Base-by-base conservation (phyloP, 2,329 filamentous ascomycete species). In the Botrytis paeoniae region DNA sequence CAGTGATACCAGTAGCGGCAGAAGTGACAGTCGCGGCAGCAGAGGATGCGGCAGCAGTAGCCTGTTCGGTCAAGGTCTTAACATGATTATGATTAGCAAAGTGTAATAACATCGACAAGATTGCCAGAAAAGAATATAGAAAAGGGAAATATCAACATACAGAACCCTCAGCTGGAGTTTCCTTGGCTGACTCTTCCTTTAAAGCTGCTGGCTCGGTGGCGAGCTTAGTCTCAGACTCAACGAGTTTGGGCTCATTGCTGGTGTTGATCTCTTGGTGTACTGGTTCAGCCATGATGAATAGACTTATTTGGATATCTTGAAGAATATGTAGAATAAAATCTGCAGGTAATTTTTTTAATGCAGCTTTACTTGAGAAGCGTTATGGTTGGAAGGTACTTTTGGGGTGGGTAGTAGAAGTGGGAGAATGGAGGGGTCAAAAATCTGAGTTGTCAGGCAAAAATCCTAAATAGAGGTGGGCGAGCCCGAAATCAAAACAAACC, bases 201-300 rank as follows among this genome's bases (percentile, higher is more conserved):
- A 73, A 71, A 57, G 66, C 66, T 41, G 66, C 59, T 70, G 80
- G 82, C 68, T 82, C 82, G 25, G 84, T 83, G 69, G 83, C 82
- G 79, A 83, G 82, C 74, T 82, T 81, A 29, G 83, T 85, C 81
- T 85, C 83, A 73, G 82, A 82, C 76, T 83, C 78, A 35, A 80
- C 81, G 59, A 84, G 79, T 76, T 77, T 77, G 68, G 78, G 76
- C 70, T 82, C 80, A 71, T 82, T 80, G 76, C 80, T 81, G 73
- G 82, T 78, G 75, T 77, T 77, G 78, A 81, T 79, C 77, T 83
- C 81, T 64, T 70, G 82, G 77, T 82, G 82, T 81, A 79, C 83
- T 82, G 74, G 35, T 69, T 78, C 76, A 48, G 76, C 74, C 76
- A 78, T 77, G n/a, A 74, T 79, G 74, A 54, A 41, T 32, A 37